phyloP scores from a whole-genome alignment of 306 rosid genomes.

The Spatholobus suberectus region DNA sequence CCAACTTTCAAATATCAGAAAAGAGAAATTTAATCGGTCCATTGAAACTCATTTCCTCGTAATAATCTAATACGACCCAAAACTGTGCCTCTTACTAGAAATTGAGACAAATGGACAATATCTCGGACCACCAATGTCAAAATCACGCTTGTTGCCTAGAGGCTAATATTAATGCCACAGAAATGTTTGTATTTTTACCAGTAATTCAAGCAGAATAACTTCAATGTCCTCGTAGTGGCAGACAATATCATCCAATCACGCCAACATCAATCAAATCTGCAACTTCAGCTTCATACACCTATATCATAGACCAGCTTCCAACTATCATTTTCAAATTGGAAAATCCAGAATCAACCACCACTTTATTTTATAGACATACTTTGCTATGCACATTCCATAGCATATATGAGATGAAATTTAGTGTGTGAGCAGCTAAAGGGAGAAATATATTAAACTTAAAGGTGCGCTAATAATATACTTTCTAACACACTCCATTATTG shows the following conservation, averaged over 20 bases:
- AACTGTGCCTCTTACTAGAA: neutral
- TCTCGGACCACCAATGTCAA: neutral
- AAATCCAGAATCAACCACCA: neutral
- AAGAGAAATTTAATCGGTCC: neutral
- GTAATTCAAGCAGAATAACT: neutral
- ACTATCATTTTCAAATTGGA: slow-evolving; percentile 27
- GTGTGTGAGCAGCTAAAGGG: neutral
- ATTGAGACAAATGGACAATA: neutral
- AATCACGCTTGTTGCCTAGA: neutral
- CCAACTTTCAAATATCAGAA: neutral
- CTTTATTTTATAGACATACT: neutral
- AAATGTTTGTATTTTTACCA: neutral
- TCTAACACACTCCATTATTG: too few relatives aligned
- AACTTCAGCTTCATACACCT: slow-evolving; percentile 31
- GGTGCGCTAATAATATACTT: too few relatives aligned
- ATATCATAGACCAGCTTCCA: slow-evolving; percentile 11
- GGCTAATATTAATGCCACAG: neutral
- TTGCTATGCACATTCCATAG: neutral
- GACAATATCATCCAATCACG: slow-evolving; percentile 9
- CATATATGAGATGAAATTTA: neutral
- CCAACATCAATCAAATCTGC: slow-evolving; percentile 13
- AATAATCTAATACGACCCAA: neutral
- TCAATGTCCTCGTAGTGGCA: slow-evolving; percentile 17
- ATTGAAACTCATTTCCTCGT: neutral
- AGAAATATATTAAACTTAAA: neutral